Evolutionary conservation across 2,329 filamentous ascomycete genomes (phyloP).

Genomic region (Pseudophaeomoniella oleicola): DNA sequence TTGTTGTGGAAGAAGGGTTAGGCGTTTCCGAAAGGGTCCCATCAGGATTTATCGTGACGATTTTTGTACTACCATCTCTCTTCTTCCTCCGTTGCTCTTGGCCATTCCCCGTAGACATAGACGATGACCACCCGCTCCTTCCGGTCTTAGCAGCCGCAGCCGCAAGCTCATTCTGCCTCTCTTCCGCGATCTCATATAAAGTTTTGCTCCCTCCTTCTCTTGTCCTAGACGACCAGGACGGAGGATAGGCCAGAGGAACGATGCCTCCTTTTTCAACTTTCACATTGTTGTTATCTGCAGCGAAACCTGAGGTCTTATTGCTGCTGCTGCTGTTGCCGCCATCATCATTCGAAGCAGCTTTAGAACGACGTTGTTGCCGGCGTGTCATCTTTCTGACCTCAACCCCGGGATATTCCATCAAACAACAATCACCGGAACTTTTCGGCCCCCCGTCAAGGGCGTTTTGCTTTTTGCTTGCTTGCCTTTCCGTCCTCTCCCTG

Average conservation of each 20-base stretch:
- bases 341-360: too few species aligned
- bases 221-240: not conserved
- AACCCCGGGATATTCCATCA: too few species aligned
- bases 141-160: not conserved
- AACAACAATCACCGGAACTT: too few species aligned
- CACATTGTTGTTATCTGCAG: too few species aligned
- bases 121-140: conserved; percentile 1
- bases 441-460: too few species aligned
- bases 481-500: too few species aligned
- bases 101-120: conserved; percentile 4
- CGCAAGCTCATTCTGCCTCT: conserved; percentile 22
- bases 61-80: not conserved
- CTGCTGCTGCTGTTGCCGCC: not conserved
- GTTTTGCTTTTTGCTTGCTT: too few species aligned
- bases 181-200: conserved; percentile 29
- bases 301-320: too few species aligned
- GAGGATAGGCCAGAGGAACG: not conserved
- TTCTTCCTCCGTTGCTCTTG: not conserved
- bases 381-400: too few species aligned
- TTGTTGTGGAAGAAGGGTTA: not conserved
- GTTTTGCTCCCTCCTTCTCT: conserved; percentile 17
- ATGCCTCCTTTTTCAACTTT: not conserved
- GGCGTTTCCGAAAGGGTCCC: not conserved
- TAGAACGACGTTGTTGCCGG: too few species aligned
- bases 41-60: not conserved